Conservation (phyloP, 805 yeast species). For the Yarrowia divulgata region DNA sequence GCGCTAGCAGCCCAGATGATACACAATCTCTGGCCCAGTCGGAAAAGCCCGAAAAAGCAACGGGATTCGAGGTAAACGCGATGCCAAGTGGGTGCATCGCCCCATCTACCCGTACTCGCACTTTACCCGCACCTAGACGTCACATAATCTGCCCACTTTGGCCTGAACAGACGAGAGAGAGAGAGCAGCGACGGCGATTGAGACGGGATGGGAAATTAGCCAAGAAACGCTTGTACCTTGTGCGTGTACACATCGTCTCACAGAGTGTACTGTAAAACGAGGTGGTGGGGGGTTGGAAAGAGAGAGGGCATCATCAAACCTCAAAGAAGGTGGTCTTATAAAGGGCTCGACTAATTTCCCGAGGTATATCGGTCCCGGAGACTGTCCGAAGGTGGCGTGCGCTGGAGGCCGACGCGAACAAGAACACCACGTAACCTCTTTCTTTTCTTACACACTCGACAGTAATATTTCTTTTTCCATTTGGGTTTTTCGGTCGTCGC, state of each 20-base stretch:
- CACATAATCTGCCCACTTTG: conserved; percentile 37
- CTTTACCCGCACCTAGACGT: background rate
- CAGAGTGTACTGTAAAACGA: too few species aligned
- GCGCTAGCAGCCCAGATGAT: background rate
- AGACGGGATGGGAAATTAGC: conserved; percentile 16
- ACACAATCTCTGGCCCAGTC: background rate
- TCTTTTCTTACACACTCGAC: background rate
- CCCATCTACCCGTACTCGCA: conserved; percentile 29
- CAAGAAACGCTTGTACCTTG: conserved; percentile 34
- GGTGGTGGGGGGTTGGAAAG: background rate
- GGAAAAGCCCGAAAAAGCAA: conserved; percentile 12
- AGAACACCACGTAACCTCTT: too few species aligned
- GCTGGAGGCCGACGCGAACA: too few species aligned
- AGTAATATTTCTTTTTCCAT: background rate
- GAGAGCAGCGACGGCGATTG: background rate
- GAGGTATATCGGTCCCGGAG: background rate
- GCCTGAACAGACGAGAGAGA: conserved; percentile 1
- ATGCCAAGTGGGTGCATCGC: conserved; percentile 31
- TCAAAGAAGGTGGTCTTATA: background rate
- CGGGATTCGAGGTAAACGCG: conserved; percentile 13
- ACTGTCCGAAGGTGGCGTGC: background rate
- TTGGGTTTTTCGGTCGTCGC: background rate
- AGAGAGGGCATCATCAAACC: too few species aligned
- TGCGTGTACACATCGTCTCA: background rate
- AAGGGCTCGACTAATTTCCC: background rate